Conservation (phyloP, 2,329 filamentous ascomycete species). For the Clonostachys byssicola region DNA sequence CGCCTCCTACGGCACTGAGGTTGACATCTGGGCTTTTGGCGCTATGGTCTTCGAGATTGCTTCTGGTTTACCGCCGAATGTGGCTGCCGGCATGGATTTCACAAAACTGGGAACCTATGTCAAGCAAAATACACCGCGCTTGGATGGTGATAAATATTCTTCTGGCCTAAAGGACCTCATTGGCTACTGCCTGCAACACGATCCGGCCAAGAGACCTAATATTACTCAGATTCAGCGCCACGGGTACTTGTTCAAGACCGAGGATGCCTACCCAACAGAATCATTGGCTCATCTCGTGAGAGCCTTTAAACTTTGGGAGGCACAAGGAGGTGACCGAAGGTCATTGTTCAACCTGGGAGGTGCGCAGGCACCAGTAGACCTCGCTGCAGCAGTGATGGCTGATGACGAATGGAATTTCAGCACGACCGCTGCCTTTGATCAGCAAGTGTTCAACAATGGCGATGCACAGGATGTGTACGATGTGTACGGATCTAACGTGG, state of each 20-base stretch:
- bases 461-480: conserved; percentile 57
- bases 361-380: conserved; percentile 46
- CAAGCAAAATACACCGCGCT: conserved; percentile 58
- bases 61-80: conserved; percentile 71
- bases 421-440: conserved; percentile 61
- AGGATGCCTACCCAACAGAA: conserved; percentile 57
- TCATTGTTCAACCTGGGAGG: conserved; percentile 59
- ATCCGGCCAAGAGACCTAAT: conserved; percentile 63
- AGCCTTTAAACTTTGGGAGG: conserved; percentile 73
- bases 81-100: conserved; percentile 42
- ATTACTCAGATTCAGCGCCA: conserved; percentile 68
- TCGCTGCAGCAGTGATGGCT: conserved; percentile 36
- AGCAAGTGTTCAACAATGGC: conserved; percentile 46
- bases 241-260: conserved; percentile 62
- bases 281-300: conserved; percentile 63
- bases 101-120: conserved; percentile 52
- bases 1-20: conserved; percentile 64
- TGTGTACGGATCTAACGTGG: conserved; percentile 54
- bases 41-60: conserved; percentile 80
- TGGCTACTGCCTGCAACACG: conserved; percentile 67
- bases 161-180: conserved; percentile 65
- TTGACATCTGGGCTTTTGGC: conserved; percentile 84
- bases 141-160: conserved; percentile 71
- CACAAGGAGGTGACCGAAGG: conserved; percentile 65
- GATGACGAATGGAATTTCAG: conserved; percentile 66